A percentile compares a stretch with the other conserved stretches of the same genome.
phyloP scores from a whole-genome alignment of 768 basidiomycete species.

The Tylopilus vinaceipallidus region DNA sequence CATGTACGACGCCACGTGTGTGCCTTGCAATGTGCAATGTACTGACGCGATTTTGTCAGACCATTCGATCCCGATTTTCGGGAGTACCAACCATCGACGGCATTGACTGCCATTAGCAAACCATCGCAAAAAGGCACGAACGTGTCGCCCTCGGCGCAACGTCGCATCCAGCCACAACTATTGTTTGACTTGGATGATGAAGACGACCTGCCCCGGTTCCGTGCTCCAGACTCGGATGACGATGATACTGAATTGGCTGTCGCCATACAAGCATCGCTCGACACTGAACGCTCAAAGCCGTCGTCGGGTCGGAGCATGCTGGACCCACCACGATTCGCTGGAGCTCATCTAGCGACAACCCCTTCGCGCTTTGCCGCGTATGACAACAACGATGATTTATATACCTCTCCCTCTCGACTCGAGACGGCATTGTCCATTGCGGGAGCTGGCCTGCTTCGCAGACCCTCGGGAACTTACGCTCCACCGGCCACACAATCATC shows the following conservation, averaged over 20 bases:
- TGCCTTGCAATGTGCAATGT: too few species aligned
- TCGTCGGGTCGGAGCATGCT: constrained; percentile 1
- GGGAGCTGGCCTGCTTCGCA: constrained; percentile 45
- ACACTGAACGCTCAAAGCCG: constrained; percentile 22
- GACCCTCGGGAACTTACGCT: constrained; percentile 7
- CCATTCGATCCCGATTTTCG: constrained; percentile 60
- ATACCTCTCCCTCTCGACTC: constrained; percentile 53
- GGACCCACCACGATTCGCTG: constrained; percentile 6
- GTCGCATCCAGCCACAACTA: constrained; percentile 38
- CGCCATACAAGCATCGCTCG: constrained; percentile 65
- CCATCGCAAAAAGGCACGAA: constrained; percentile 41
- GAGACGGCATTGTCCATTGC: constrained; percentile 69
- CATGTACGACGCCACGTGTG: constrained; percentile 64
- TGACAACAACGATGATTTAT: constrained; percentile 45
- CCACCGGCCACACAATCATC: constrained; percentile 16
- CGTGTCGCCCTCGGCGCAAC: constrained; percentile 29
- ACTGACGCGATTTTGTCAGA: constrained; percentile 16
- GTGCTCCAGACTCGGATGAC: constrained; percentile 34
- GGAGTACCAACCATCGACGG: constrained; percentile 58
- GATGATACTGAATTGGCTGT: constrained; percentile 56
- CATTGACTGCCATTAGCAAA: constrained; percentile 55
- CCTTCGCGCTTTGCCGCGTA: constrained; percentile 3
- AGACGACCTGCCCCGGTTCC: constrained; percentile 33
- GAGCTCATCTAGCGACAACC: too few species aligned
- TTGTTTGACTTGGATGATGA: constrained; percentile 57